Conservation (phyloP, 192 early-diverging fungal species). For the Podila epicladia region DNA sequence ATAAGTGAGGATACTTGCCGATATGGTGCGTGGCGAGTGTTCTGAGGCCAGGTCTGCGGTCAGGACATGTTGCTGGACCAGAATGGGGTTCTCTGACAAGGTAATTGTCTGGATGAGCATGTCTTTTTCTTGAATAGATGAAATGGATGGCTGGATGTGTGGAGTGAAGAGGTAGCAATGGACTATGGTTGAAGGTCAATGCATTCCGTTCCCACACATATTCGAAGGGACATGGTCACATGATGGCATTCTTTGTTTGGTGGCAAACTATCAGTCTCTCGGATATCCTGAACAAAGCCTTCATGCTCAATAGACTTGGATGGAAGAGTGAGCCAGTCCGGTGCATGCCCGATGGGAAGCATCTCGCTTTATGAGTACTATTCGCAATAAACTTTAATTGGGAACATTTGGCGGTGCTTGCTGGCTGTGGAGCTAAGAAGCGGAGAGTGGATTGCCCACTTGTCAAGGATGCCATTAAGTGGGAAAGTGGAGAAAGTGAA, state of each 20-base stretch:
- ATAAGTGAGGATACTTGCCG: constrained; percentile 64
- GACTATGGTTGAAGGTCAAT: too few species aligned
- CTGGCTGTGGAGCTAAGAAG: too few species aligned
- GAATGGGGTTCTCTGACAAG: constrained; percentile 10
- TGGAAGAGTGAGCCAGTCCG: background rate
- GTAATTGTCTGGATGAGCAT: constrained; percentile 38
- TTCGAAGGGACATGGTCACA: too few species aligned
- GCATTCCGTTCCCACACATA: too few species aligned
- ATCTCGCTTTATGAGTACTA: background rate
- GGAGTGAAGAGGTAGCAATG: too few species aligned
- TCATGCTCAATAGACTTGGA: background rate
- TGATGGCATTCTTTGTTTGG: background rate
- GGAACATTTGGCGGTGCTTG: too few species aligned
- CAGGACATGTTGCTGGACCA: constrained; percentile 31
- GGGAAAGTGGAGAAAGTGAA: too few species aligned
- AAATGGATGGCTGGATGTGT: background rate
- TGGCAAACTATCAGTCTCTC: background rate
- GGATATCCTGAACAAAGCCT: background rate
- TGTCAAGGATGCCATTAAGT: too few species aligned
- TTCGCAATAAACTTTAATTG: too few species aligned
- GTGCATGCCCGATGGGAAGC: constrained; percentile 5
- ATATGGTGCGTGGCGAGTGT: background rate
- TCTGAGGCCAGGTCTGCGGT: background rate
- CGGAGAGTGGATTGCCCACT: too few species aligned
- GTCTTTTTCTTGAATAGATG: background rate